Conservation (phyloP, 2,329 filamentous ascomycete genomes). For the Hypoxylon sp. region DNA sequence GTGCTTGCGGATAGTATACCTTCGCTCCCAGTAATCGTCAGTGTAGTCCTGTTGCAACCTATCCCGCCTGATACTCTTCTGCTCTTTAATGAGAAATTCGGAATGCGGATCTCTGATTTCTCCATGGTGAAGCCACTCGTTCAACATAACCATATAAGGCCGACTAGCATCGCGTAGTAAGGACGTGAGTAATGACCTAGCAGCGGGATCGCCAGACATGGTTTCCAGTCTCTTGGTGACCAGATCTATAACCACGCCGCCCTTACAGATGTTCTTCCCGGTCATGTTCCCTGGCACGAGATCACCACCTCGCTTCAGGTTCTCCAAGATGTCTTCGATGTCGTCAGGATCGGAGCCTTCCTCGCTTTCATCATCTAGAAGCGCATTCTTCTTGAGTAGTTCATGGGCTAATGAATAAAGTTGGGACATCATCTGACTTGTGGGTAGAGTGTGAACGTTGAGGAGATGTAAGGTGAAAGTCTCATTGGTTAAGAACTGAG, state of each 20-base stretch:
- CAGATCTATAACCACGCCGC: constrained; percentile 92
- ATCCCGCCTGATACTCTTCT: constrained; percentile 93
- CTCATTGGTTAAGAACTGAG: constrained; percentile 89
- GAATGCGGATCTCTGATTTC: constrained; percentile 94
- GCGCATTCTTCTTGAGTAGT: constrained; percentile 86
- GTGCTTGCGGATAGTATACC: constrained; percentile 93
- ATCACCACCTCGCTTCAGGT: constrained; percentile 87
- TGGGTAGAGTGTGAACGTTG: constrained; percentile 91
- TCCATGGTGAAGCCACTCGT: constrained; percentile 97
- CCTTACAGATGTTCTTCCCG: constrained; percentile 93
- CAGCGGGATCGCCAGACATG: constrained; percentile 94
- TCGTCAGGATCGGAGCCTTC: constrained; percentile 84
- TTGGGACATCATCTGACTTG: constrained; percentile 91
- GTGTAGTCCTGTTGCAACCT: constrained; percentile 96
- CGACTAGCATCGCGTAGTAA: constrained; percentile 89
- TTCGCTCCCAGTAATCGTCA: constrained; percentile 98
- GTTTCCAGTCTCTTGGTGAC: constrained; percentile 87
- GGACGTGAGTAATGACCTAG: constrained; percentile 83
- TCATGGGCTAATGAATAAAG: constrained; percentile 90
- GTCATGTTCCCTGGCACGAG: constrained; percentile 83
- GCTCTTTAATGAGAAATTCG: constrained; percentile 95
- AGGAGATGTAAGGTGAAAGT: constrained; percentile 94
- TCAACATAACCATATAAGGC: constrained; percentile 98
- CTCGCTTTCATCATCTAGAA: constrained; percentile 84
- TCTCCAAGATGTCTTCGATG: constrained; percentile 93